Percentiles rank a stretch among this genome's conserved stretches.
phyloP scores from a whole-genome alignment of 2,329 filamentous ascomycete species.

The Coniochaeta ligniaria region DNA sequence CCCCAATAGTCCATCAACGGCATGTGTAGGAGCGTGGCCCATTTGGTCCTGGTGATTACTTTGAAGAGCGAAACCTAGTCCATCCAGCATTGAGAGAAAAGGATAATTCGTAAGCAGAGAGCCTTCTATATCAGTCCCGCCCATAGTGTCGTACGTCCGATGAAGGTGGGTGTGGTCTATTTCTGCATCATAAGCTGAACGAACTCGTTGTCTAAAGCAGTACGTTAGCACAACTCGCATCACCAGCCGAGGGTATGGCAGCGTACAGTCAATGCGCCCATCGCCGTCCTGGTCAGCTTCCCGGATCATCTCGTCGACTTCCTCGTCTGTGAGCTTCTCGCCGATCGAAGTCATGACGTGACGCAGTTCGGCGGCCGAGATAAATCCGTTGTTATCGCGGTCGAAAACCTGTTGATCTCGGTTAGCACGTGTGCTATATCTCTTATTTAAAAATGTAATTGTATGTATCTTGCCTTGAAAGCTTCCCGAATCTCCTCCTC shows the following conservation, averaged over 20 bases:
- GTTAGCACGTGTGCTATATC: conserved; percentile 9
- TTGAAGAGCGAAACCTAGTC: neutral
- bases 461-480: conserved; percentile 58
- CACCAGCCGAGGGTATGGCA: neutral
- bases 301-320: conserved; percentile 90
- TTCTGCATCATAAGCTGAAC: conserved; percentile 96
- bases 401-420: conserved; percentile 58
- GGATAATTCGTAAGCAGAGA: conserved; percentile 11
- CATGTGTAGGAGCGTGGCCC: neutral
- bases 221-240: conserved; percentile 16
- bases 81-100: conserved; percentile 14
- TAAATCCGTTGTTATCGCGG: conserved; percentile 87
- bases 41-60: conserved; percentile 6
- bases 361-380: conserved; percentile 79
- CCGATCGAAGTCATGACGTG: conserved; percentile 91
- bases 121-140: neutral
- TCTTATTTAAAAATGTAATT: neutral
- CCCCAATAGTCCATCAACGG: neutral
- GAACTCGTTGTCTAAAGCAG: conserved; percentile 71
- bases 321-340: conserved; percentile 84
- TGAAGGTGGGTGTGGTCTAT: conserved; percentile 38
- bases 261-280: conserved; percentile 78
- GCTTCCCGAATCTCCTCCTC: conserved; percentile 87
- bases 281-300: conserved; percentile 87
- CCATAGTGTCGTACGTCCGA: neutral